Base-by-base conservation (phyloP, 2,329 filamentous ascomycete genomes). In the Karstenula rhodostoma region DNA sequence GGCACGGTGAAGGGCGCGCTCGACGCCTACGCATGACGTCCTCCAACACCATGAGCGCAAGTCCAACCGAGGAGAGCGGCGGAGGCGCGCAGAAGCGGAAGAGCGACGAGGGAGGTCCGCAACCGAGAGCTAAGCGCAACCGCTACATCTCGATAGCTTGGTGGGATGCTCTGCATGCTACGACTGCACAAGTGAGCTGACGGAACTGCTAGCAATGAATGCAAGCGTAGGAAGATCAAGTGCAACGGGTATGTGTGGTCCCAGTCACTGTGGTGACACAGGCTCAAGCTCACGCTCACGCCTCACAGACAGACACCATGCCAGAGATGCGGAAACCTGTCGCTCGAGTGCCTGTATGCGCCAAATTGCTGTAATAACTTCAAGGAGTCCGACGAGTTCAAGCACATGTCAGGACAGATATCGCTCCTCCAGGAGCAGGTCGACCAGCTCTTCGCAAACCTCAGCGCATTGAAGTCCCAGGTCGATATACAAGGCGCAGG, bases 341-440 rank as follows among this genome's bases (percentile, higher is more conserved):
- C 82, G 59, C 81, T 89, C 60, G 86, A 89, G 72, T 90, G 86
- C 72, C 78, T 87, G 60, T 90, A 90, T 79, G 85, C 87, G 61
- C 86, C 87, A 5, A 90, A 89, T 71, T 89, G 87, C 80, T 89
- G 87, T 76, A 94, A 87, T 81, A 93, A 87, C 77, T 93, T 97
- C 84, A 95, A 94, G 77, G 94, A 97, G 71, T 93, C 93, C 49
- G 92, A 96, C 10, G 94, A 97, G 76, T 97, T 93, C 82, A 91
- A 89, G 72, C 86, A 89, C 40, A 93, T 97, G 88, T 87, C 88
- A 57, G 83, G 85, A 35, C 90, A 95, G 67, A 87, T 97, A 60
- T 81, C 82, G 12, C 85, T 86, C 9, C 84, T 97, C 25, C 93
- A 97, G 76, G 89, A 94, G 57, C 93, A 97, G 79, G 90, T 97